These are phyloP conservation scores for Lachnellula hyalina DNA, from an alignment of 2,329 filamentous ascomycete species.

Conservation along the genomic window DNA sequence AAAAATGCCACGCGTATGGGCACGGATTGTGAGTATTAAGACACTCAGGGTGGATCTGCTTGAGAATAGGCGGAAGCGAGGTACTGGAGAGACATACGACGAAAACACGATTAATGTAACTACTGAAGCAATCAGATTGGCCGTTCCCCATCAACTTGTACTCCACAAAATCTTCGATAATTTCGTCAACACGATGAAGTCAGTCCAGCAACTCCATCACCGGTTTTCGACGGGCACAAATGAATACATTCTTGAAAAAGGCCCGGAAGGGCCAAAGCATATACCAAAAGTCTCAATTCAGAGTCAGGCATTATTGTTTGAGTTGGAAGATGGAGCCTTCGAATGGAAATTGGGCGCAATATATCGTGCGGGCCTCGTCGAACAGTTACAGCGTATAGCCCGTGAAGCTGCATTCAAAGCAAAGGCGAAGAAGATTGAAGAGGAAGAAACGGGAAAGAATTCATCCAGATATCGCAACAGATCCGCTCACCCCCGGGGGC, in stretches of 20 bases:
- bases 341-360: slow-evolving; percentile 97
- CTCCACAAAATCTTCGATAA: slow-evolving; percentile 93
- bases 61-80: slow-evolving; percentile 65
- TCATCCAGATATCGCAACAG: slow-evolving; percentile 49
- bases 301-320: slow-evolving; percentile 77
- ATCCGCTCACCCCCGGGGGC: slow-evolving; percentile 37
- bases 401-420: slow-evolving; percentile 84
- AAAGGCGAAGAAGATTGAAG: slow-evolving; percentile 78
- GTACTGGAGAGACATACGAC: slow-evolving; percentile 52
- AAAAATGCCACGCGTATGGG: slow-evolving; percentile 78
- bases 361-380: slow-evolving; percentile 80
- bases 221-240: slow-evolving; percentile 83
- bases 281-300: slow-evolving; percentile 83
- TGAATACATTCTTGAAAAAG: slow-evolving; percentile 82
- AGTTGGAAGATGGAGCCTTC: slow-evolving; percentile 92
- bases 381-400: slow-evolving; percentile 85
- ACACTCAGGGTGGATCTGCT: slow-evolving; percentile 74
- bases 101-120: slow-evolving; percentile 81
- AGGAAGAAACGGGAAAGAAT: slow-evolving; percentile 57
- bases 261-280: slow-evolving; percentile 76
- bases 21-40: slow-evolving; percentile 78
- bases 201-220: slow-evolving; percentile 85
- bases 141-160: slow-evolving; percentile 85
- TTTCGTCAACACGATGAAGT: slow-evolving; percentile 79
- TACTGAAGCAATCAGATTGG: slow-evolving; percentile 79